Conservation (phyloP, 176 grass and related monocot species). For the Neostapfia colusana region DNA sequence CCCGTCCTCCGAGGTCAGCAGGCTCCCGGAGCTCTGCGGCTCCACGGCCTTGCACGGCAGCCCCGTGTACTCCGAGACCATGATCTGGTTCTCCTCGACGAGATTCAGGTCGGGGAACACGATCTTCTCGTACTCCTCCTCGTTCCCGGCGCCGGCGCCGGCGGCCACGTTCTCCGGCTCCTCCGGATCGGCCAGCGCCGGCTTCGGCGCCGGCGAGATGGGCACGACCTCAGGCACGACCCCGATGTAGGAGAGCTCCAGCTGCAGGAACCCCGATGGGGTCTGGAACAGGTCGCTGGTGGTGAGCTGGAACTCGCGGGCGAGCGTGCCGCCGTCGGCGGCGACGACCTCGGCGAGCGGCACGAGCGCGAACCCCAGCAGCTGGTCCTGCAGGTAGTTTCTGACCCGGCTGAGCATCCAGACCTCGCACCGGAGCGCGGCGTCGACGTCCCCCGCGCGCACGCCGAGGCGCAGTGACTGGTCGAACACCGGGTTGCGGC, state of each 20-base stretch:
- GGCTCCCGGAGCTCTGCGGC: constrained; percentile 70
- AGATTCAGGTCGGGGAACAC: constrained; percentile 94
- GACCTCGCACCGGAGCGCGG: constrained; percentile 70
- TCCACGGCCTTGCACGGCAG: constrained; percentile 62
- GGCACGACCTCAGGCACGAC: constrained; percentile 77
- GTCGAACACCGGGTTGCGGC: constrained; percentile 79
- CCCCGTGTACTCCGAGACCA: constrained; percentile 87
- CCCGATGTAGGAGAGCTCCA: constrained; percentile 84
- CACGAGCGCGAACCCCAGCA: constrained; percentile 77
- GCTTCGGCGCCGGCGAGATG: constrained; percentile 55
- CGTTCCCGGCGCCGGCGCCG: neutral
- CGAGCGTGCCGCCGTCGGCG: constrained; percentile 33
- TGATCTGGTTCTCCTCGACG: constrained; percentile 83
- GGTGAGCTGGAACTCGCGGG: constrained; percentile 64
- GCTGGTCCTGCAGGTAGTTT: constrained; percentile 91
- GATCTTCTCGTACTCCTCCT: constrained; percentile 76
- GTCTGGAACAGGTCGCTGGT: constrained; percentile 84
- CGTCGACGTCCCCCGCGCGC: constrained; percentile 28
- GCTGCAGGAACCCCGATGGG: constrained; percentile 74
- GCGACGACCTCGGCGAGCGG: constrained; percentile 49
- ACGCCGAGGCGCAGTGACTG: constrained; percentile 64
- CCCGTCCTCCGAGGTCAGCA: constrained; percentile 61
- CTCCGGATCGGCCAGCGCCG: constrained; percentile 40
- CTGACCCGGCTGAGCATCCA: constrained; percentile 92
- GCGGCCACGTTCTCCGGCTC: neutral